These are phyloP conservation scores for Colletotrichum kahawae DNA, from an alignment of 2,329 filamentous ascomycete species.

Conservation along the genomic window DNA sequence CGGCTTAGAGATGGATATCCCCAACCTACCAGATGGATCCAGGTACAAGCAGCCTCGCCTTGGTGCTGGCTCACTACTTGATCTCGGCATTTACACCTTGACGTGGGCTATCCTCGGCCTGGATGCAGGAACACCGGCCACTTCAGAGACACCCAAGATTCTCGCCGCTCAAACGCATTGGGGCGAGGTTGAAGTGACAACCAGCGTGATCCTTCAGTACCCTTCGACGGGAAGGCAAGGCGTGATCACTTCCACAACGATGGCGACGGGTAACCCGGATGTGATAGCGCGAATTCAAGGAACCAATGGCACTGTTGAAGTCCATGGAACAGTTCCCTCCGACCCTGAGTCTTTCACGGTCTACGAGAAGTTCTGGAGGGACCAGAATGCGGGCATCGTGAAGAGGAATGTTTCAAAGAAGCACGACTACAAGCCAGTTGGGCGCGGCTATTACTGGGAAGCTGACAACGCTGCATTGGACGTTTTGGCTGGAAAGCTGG, in stretches of 20 bases:
- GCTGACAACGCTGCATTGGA: conserved; percentile 47
- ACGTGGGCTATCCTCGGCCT: conserved; percentile 43
- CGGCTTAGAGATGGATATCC: conserved; percentile 38
- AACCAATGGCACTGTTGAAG: conserved; percentile 36
- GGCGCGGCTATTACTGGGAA: conserved; percentile 48
- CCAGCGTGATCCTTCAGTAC: conserved; percentile 44
- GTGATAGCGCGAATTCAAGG: conserved; percentile 45
- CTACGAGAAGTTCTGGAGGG: conserved; percentile 22
- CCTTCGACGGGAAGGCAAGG: conserved; percentile 40
- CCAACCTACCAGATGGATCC: conserved; percentile 31
- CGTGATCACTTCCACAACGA: conserved; percentile 44
- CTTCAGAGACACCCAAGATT: conserved; percentile 34
- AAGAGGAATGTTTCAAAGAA: conserved; percentile 32
- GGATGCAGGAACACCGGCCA: conserved; percentile 24
- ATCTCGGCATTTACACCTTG: conserved; percentile 49
- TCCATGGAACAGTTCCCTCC: conserved; percentile 38
- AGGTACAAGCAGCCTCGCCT: conserved; percentile 41
- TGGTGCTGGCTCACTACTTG: conserved; percentile 46
- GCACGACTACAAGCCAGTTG: conserved; percentile 37
- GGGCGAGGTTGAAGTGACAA: conserved; percentile 37
- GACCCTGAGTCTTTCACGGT: conserved; percentile 41
- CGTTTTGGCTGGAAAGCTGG: conserved; percentile 38
- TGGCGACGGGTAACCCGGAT: conserved; percentile 22
- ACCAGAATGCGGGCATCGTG: conserved; percentile 23
- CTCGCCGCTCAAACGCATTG: conserved; percentile 38